Conservation (phyloP, 805 yeast genomes). For the Pichia cabralensis region DNA sequence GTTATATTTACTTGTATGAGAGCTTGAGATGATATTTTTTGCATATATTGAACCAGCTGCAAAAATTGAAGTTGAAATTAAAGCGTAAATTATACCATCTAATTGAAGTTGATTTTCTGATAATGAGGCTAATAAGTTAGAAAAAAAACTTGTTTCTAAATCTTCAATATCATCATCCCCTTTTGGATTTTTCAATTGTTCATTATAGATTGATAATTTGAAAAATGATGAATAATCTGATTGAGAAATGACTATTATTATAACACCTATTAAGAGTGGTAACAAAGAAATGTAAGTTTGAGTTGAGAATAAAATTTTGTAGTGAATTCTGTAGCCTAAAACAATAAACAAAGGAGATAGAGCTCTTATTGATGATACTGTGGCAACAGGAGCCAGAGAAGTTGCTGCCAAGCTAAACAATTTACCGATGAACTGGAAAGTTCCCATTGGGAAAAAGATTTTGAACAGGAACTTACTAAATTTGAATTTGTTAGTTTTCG, state of each 20-base stretch:
- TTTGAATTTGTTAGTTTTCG: conserved; percentile 20
- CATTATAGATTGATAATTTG: too few species aligned
- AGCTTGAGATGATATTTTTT: conserved; percentile 67
- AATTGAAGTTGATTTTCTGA: conserved; percentile 7
- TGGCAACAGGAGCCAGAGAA: conserved; percentile 53
- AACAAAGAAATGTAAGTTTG: conserved; percentile 41
- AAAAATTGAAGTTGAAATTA: conserved; percentile 60
- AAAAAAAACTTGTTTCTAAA: neutral
- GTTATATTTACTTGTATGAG: too few species aligned
- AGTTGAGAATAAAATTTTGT: conserved; percentile 39
- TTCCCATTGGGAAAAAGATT: conserved; percentile 51
- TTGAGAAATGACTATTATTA: conserved; percentile 34
- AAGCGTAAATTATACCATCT: conserved; percentile 57
- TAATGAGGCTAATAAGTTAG: neutral
- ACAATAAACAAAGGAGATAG: conserved; percentile 55
- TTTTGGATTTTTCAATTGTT: too few species aligned
- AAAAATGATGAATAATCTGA: too few species aligned
- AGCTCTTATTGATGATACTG: conserved; percentile 63
- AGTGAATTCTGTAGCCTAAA: conserved; percentile 40
- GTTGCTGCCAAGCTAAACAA: conserved; percentile 55
- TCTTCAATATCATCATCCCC: neutral
- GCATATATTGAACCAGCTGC: conserved; percentile 84
- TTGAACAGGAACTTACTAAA: conserved; percentile 32
- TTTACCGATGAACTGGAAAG: conserved; percentile 58
- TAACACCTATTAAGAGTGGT: conserved; percentile 45